phyloP scores from a whole-genome alignment of 2,329 filamentous ascomycete genomes.

The Colletotrichum echinochloae region DNA sequence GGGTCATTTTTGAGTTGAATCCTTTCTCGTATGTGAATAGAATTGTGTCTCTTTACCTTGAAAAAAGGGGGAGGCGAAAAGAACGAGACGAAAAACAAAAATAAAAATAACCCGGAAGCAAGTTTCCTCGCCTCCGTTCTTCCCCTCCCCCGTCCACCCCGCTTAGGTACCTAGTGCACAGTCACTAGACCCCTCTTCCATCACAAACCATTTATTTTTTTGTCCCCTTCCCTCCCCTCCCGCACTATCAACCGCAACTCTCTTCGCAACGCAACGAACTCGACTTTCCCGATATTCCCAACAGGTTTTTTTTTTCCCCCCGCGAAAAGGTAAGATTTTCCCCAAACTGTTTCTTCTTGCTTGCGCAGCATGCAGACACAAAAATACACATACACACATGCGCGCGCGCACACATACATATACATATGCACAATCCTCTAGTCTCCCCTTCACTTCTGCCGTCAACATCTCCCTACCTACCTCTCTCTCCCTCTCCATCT shows the following conservation, averaged over 20 bases:
- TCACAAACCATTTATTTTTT: conserved; percentile 37
- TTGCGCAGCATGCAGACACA: conserved; percentile 1
- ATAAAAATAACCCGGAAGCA: conserved; percentile 12
- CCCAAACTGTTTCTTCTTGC: conserved; percentile 20
- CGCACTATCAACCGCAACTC: conserved; percentile 26
- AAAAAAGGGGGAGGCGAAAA: not conserved
- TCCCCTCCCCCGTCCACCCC: not conserved
- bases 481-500: not conserved
- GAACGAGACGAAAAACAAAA: not conserved
- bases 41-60: not conserved
- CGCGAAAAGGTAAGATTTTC: conserved; percentile 37
- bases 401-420: not conserved
- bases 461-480: not conserved
- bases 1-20: not conserved
- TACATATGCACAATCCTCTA: not conserved
- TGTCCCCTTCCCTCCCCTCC: conserved; percentile 22
- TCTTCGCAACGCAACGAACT: conserved; percentile 28
- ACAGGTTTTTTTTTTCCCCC: conserved; percentile 36
- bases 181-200: conserved; percentile 35
- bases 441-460: not conserved
- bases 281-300: conserved; percentile 15
- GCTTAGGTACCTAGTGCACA: conserved; percentile 8
- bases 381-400: no score
- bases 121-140: conserved; percentile 23
- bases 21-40: not conserved